Base-by-base conservation (phyloP, 192 early-diverging fungal species). In the Kickxella alabastrina region DNA sequence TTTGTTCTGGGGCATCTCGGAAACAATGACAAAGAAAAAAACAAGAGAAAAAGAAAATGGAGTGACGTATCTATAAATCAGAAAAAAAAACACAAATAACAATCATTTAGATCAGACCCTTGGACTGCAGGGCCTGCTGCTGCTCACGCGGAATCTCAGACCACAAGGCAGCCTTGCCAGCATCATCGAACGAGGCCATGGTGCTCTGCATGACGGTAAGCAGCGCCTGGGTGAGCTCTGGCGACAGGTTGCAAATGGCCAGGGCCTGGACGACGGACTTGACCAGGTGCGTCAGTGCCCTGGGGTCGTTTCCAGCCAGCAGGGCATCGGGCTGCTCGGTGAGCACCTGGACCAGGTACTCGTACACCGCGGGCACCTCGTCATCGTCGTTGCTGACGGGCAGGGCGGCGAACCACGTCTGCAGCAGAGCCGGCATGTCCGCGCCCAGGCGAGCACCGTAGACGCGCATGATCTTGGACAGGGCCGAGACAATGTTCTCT, bases 401-500 rank as follows among this genome's bases (percentile, higher is more conserved):
- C 49, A 99, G 69, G 17, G 80, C 65, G 1, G 70, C 58, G 44
- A 95, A 78, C 95, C 95, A 99, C 10, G 78, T 63, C 34, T 77
- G 75, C 47, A 89, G 53, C 25, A 89, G 81, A 7, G 59, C 44
- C 25, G 82, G 78, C 13, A 82, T 62, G 40, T 88, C 83, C 10
- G 40, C 45, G 46, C 86, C 69, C 52, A 87, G 75, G 52, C 69
- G 64, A 34, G 48, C 60, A 4, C 40, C 54, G 59, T 82, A 83
- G 55, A 79, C 87, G 38, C 84, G 80, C 56, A 85, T 79, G 41
- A 95, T 89, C 79, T 97, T 98, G 49, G 87, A 87, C 31, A 98
- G 62, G 5, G 95, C 92, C n/a, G 92, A 80, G 14, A 96, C 79
- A 13, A 86, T 86, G 56, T 98, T 99, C 71, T 99, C 97, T 0